phyloP scores from a whole-genome alignment of 371 early-diverging fungal species.

The Saksenaea oblongispora region DNA sequence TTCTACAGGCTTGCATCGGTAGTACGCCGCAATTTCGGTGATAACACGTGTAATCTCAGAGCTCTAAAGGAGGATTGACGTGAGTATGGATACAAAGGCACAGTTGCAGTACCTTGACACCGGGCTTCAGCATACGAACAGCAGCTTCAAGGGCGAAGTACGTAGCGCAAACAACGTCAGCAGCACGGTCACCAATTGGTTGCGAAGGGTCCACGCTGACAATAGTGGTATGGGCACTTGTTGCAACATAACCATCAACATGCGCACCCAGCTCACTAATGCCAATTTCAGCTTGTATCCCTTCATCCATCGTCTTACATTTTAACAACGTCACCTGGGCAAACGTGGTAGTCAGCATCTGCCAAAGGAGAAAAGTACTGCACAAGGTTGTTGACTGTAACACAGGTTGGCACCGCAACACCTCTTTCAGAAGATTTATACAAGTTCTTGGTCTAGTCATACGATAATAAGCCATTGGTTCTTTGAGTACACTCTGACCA shows the following conservation, averaged over 20 bases:
- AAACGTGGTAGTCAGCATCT: constrained; percentile 57
- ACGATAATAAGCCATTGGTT: neutral
- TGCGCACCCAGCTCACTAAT: constrained; percentile 87
- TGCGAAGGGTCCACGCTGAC: constrained; percentile 60
- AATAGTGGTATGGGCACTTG: constrained; percentile 83
- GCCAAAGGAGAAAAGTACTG: constrained; percentile 77
- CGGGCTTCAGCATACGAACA: constrained; percentile 81
- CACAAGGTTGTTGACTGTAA: constrained; percentile 80
- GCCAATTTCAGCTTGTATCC: neutral
- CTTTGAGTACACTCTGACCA: neutral
- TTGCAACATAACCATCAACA: constrained; percentile 90
- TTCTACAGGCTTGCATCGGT: constrained; percentile 85
- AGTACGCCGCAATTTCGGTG: constrained; percentile 75
- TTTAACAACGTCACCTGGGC: constrained; percentile 85
- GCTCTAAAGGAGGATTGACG: constrained; percentile 41
- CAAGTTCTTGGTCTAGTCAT: constrained; percentile 61
- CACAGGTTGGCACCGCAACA: constrained; percentile 83
- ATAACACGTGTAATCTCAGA: constrained; percentile 76
- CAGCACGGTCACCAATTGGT: constrained; percentile 74
- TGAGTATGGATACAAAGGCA: constrained; percentile 2
- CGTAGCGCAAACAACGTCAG: constrained; percentile 84
- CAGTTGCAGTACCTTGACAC: constrained; percentile 48
- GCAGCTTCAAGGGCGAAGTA: constrained; percentile 79
- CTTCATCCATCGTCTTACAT: constrained; percentile 53
- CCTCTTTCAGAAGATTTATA: constrained; percentile 79